Conservation (phyloP, 208 protist genomes). For the Wallacemonas sp. region DNA sequence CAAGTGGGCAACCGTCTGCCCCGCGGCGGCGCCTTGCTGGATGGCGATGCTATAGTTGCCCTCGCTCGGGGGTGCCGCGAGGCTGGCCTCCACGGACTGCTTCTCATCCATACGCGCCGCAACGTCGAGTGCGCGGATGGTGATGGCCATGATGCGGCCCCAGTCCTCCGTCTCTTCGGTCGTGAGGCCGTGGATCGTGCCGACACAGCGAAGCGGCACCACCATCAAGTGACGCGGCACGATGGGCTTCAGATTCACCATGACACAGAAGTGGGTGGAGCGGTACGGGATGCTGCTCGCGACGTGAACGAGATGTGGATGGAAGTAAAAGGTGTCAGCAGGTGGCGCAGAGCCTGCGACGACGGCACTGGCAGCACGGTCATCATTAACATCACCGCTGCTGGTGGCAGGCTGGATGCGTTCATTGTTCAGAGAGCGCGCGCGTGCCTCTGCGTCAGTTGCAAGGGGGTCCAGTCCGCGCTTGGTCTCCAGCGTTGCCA, state of each 20-base stretch:
- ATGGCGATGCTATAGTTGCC: constrained; percentile 75
- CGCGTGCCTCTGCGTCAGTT: constrained; percentile 20
- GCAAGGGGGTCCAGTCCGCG: constrained; percentile 37
- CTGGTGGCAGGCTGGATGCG: constrained; percentile 18
- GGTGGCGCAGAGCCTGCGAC: too few species aligned
- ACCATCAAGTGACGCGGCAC: constrained; percentile 81
- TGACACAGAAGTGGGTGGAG: constrained; percentile 63
- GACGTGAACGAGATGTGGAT: constrained; percentile 46
- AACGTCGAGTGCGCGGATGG: constrained; percentile 57
- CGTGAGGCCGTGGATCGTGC: constrained; percentile 63
- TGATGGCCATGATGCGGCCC: constrained; percentile 57
- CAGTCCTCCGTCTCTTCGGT: constrained; percentile 78
- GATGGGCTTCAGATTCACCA: constrained; percentile 86
- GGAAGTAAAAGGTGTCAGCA: constrained; percentile 45
- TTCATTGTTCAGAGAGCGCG: constrained; percentile 30
- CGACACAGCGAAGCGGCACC: constrained; percentile 77
- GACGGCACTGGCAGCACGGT: too few species aligned
- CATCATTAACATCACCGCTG: too few species aligned
- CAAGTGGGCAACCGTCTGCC: constrained; percentile 82
- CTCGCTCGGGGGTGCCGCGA: not conserved
- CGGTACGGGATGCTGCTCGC: constrained; percentile 55
- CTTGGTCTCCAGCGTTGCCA: constrained; percentile 30
- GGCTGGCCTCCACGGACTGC: not conserved
- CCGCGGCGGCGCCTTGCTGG: constrained; percentile 69
- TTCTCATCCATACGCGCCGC: not conserved